Evolutionary conservation across 257 asterid species (phyloP), one percentile per base, ranked within the genome.

Genomic region (Eucommia ulmoides): DNA sequence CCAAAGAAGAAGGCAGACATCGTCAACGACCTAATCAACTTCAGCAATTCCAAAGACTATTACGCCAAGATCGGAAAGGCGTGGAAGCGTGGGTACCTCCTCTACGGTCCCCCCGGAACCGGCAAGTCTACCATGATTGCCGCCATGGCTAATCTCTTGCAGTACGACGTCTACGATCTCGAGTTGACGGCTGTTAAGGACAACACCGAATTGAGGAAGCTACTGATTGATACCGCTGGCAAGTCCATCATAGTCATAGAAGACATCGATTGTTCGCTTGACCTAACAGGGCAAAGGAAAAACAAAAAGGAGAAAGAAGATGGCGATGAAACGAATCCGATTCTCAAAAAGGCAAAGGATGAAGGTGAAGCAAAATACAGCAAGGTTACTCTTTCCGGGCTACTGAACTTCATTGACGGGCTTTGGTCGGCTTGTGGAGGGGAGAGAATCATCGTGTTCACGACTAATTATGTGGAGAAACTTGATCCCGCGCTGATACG

Each of bases 401-500:
- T n/a, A 47, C 71, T 81, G 12, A 81, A 81, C 51, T 75, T 75
- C 70, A 78, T 81, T 1, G 93, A 81, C 20, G 81, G 88, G 16
- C 74, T 81, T 1, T 81, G 92, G 87, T 81, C 92, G 25, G 73
- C 77, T 0, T 72, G 86, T 41, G 86, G 71, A 12, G 77, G 74
- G 0, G 83, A 74, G n/a, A n/a, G n/a, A n/a, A n/a, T n/a, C n/a
- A n/a, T n/a, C n/a, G n/a, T n/a, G n/a, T n/a, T n/a, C n/a, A 81
- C 93, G 1, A 78, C 93, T 0, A 78, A 81, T 6, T 53, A 74
- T 50, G 62, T 62, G 46, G 78, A 73, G 35, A 78, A 73, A 49
- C 76, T 78, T 11, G 88, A 81, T 49, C 77, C 82, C 2, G 84
- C 93, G n/a, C n/a, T n/a, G n/a, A n/a, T n/a, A n/a, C n/a, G n/a